phyloP scores from a whole-genome alignment of 2,329 filamentous ascomycete genomes.

The Aspergillus ochraceoroseus region DNA sequence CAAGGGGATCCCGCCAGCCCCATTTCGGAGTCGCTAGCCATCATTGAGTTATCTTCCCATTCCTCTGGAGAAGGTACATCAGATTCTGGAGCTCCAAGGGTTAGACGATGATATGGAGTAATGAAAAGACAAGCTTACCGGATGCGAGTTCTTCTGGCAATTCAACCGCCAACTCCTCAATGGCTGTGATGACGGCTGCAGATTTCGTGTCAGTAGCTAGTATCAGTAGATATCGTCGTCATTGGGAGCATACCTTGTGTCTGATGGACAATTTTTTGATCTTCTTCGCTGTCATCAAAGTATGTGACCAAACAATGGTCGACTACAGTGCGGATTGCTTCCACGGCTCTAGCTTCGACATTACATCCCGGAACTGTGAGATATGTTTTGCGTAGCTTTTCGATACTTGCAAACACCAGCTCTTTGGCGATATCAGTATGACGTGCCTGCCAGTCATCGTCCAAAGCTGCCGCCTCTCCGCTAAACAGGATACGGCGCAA shows the following conservation, averaged over 20 bases:
- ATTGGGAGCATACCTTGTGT: conserved; percentile 33
- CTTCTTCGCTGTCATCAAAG: conserved; percentile 36
- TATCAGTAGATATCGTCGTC: conserved; percentile 7
- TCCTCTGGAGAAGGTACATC: conserved; percentile 40
- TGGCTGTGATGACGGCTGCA: conserved; percentile 30
- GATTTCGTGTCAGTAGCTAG: conserved; percentile 6
- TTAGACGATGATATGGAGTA: conserved; percentile 23
- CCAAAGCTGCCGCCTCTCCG: conserved; percentile 29
- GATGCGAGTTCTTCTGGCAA: conserved; percentile 39
- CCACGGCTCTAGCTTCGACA: conserved; percentile 36
- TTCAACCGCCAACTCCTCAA: conserved; percentile 37
- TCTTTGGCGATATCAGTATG: conserved; percentile 31
- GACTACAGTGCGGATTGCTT: conserved; percentile 37
- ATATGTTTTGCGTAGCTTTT: conserved; percentile 34
- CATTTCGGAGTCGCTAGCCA: conserved; percentile 42
- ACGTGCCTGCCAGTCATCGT: conserved; percentile 27
- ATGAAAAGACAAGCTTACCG: conserved; percentile 30
- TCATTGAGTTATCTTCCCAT: conserved; percentile 41
- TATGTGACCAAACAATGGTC: conserved; percentile 38
- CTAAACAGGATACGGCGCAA: conserved; percentile 43
- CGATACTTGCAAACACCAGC: conserved; percentile 31
- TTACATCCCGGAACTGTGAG: conserved; percentile 23
- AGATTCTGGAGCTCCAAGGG: conserved; percentile 31
- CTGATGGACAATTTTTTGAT: conserved; percentile 31
- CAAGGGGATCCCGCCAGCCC: conserved; percentile 37